Base-by-base conservation (phyloP, 345 rosid genomes). In the Eucalyptus sp. region DNA sequence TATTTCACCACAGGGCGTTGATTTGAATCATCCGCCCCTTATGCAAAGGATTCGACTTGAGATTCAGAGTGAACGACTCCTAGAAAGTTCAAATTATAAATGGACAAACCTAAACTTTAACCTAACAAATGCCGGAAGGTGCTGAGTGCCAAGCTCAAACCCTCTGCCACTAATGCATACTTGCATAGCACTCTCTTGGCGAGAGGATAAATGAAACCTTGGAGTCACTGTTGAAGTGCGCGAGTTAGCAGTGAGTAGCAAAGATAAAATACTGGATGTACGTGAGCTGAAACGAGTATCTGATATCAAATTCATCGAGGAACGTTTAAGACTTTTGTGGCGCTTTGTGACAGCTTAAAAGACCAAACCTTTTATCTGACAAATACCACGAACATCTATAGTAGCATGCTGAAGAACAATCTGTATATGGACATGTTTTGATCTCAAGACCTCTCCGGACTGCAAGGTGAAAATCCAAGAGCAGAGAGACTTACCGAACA, bases 401-500 rank as follows among this genome's bases (percentile, higher is more conserved):
- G 56, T 24, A 68, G 80, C 44, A 37, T 71, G 81, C 27, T 5
- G 15, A 76, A 76, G 8, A 76, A 10, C 13, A 43, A 37, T 10
- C 83, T 43, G 8, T 37, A 41, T 2, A 76, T 37, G 27, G 46
- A 41, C 83, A 10, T 76, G 8, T 20, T 20, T 76, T 6, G 48
- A 24, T 71, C 44, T 56, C 46, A 33, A 37, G 46, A 10, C 62
- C 29, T 22, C 83, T 18, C 46, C 3, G 14, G 13, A 20, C 14
- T 71, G 24, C 83, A 3, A 37, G 12, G 27, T 5, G 83, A 37
- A 66, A 37, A 71, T 71, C 46, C 13, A 41, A 10, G 20, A 37
- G 46, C 37, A 37, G 46, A 37, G 83, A 76, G 83, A 14, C 7
- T 10, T 93, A 96, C 98, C 98, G 79, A 86, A 86, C n/a, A 86